A percentile compares a stretch with the other conserved stretches of the same genome.
Conservation (phyloP, 164 flowering plant species). For the grape (Vitis vinifera) region ASM3070453v1 NC_081805.1:26923001-26923500, state of each 20-base stretch:
- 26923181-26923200: constrained; percentile 29
- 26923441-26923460: constrained; percentile 14
- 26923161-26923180: constrained; percentile 19
- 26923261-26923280: constrained; percentile 23
- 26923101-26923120: no score
- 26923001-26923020: no score
- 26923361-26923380: background rate
- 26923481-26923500: background rate
- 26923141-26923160: background rate
- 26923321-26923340: background rate
- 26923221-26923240: constrained; percentile 30
- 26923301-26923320: constrained; percentile 2
- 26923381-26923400: no score
- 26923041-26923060: no score
- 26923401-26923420: no score
- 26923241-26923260: constrained; percentile 39
- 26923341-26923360: no score
- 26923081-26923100: background rate
- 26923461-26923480: background rate
- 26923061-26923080: background rate
- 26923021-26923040: no score
- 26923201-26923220: constrained; percentile 17
- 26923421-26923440: background rate
- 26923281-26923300: background rate
- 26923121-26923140: background rate